These are phyloP conservation scores for Amylostereum areolatum DNA, from an alignment of 1,284 basidiomycete genomes.

Conservation along the genomic window DNA sequence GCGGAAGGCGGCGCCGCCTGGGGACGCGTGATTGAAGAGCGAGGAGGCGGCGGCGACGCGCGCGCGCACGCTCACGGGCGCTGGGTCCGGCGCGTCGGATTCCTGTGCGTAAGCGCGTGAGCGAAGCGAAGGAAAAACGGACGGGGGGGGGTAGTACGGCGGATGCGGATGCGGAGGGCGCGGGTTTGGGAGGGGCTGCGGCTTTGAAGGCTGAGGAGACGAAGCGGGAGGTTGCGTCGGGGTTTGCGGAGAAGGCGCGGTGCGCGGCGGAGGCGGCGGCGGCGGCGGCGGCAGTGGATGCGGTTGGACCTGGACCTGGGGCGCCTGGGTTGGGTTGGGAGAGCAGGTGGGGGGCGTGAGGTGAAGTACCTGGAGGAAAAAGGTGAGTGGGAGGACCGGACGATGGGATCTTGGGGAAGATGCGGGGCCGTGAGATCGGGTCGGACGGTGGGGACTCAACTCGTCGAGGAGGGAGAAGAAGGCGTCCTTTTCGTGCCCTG, in stretches of 20 bases:
- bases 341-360: constrained; percentile 69
- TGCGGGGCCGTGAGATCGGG: background rate
- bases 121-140: too few relatives aligned
- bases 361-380: constrained; percentile 57
- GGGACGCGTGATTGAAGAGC: background rate
- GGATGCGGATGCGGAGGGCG: too few relatives aligned
- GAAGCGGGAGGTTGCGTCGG: constrained; percentile 34
- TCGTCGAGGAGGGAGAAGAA: constrained; percentile 76
- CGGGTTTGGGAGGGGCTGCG: constrained; percentile 10
- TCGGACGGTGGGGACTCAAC: constrained; percentile 31
- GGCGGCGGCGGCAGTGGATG: constrained; percentile 8
- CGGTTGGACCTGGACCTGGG: constrained; percentile 4
- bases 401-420: background rate
- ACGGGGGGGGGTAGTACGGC: too few relatives aligned
- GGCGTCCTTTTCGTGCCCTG: constrained; percentile 63
- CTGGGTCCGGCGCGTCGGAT: background rate
- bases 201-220: constrained; percentile 38
- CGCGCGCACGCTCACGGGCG: background rate
- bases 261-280: constrained; percentile 40
- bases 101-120: too few relatives aligned
- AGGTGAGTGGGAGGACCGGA: background rate
- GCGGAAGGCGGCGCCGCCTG: background rate
- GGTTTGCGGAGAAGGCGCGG: constrained; percentile 39
- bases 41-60: background rate
- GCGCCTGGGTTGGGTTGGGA: constrained; percentile 6